Percentiles rank a stretch among this genome's conserved stretches.
Evolutionary conservation across 2,329 filamentous ascomycete species (phyloP).

Genomic region (Diaporthe longicolla): DNA sequence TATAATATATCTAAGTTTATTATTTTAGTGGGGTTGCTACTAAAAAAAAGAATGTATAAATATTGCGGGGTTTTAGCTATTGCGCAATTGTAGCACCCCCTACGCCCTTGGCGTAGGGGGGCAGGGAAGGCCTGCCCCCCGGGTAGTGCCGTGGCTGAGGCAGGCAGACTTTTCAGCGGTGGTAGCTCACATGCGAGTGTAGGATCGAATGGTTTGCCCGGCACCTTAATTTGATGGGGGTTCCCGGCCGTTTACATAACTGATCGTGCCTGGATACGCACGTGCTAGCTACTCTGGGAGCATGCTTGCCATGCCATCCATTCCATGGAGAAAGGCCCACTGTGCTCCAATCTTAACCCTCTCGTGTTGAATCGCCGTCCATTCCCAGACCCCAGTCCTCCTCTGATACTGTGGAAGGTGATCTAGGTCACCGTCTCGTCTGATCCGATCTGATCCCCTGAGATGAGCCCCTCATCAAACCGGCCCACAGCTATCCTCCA

Average conservation of each 20-base stretch:
- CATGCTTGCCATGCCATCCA: background rate
- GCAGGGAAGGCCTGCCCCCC: no score
- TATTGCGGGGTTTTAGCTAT: no score
- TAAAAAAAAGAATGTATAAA: no score
- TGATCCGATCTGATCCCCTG: background rate
- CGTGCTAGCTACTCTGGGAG: background rate
- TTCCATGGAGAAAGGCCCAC: background rate
- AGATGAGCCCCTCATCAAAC: conserved; percentile 8
- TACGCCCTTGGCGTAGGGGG: no score
- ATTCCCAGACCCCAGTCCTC: background rate
- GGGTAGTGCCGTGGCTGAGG: conserved; percentile 16
- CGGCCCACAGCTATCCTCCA: background rate
- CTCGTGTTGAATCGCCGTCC: no score
- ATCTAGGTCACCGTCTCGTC: background rate
- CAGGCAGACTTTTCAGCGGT: conserved; percentile 22
- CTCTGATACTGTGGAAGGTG: background rate
- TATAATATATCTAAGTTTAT: no score
- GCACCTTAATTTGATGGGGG: background rate
- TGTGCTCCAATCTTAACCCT: background rate
- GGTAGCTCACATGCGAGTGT: conserved; percentile 8
- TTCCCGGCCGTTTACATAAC: background rate
- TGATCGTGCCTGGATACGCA: background rate
- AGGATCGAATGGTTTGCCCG: background rate
- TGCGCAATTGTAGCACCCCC: no score
- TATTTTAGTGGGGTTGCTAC: no score